Percentiles rank a stretch among this genome's conserved stretches.
These are phyloP conservation scores for maize (Zea mays) DNA, from an alignment of 176 grass and related monocot genomes.

Conservation along the genomic window Zm-B73-REFERENCE-NAM-5.0 NC_050100.1:67054501-67055000, in stretches of 20 bases:
- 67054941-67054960: conserved; percentile 52
- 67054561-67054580: no score
- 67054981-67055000: no score
- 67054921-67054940: conserved; percentile 71
- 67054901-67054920: conserved; percentile 75
- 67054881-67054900: conserved; percentile 85
- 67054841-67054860: conserved; percentile 78
- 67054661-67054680: conserved; percentile 67
- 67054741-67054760: conserved; percentile 71
- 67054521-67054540: no score
- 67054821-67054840: conserved; percentile 53
- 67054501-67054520: no score
- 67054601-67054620: no score
- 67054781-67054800: conserved; percentile 67
- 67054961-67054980: no score
- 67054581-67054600: no score
- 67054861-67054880: conserved; percentile 92
- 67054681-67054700: conserved; percentile 67
- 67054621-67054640: background rate
- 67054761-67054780: conserved; percentile 98
- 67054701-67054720: conserved; percentile 48
- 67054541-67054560: no score
- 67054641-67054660: conserved; percentile 91
- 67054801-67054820: conserved; percentile 45
- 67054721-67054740: conserved; percentile 72